phyloP scores from a whole-genome alignment of 495 filamentous ascomycete species.

The Margaritispora aquatica region DNA sequence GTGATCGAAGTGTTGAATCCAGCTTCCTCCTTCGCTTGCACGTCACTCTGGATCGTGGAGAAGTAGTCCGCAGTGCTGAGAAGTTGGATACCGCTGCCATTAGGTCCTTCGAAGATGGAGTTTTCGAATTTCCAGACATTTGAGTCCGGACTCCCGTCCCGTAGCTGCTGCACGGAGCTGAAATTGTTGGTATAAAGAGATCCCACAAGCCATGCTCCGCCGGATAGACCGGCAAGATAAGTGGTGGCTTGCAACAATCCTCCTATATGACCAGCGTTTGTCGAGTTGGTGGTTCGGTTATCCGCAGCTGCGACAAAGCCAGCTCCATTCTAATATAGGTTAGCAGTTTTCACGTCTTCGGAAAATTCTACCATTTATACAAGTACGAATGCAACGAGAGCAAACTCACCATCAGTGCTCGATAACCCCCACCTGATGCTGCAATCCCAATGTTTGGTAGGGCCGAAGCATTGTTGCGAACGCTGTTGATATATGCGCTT shows the following conservation, averaged over 20 bases:
- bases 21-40: constrained; percentile 58
- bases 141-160: constrained; percentile 45
- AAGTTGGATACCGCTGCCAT: constrained; percentile 40
- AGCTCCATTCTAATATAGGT: too few species aligned
- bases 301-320: constrained; percentile 85
- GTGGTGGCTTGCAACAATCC: constrained; percentile 80
- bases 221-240: constrained; percentile 79
- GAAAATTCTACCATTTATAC: too few species aligned
- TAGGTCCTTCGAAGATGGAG: constrained; percentile 67
- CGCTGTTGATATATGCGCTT: constrained; percentile 53
- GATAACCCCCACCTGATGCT: constrained; percentile 68
- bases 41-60: constrained; percentile 51
- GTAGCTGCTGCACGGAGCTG: constrained; percentile 60
- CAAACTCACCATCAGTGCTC: constrained; percentile 79
- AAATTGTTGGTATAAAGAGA: constrained; percentile 90
- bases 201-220: constrained; percentile 83
- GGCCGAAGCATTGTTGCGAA: constrained; percentile 46
- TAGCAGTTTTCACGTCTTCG: too few species aligned
- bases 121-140: constrained; percentile 72
- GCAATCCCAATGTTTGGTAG: constrained; percentile 62
- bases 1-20: constrained; percentile 75
- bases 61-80: constrained; percentile 57
- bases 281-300: constrained; percentile 61
- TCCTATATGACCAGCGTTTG: constrained; percentile 64
- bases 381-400: too few species aligned